These are phyloP conservation scores for Fragilaria radians DNA, from an alignment of 108 stramenopile genomes.

Conservation along the genomic window DNA sequence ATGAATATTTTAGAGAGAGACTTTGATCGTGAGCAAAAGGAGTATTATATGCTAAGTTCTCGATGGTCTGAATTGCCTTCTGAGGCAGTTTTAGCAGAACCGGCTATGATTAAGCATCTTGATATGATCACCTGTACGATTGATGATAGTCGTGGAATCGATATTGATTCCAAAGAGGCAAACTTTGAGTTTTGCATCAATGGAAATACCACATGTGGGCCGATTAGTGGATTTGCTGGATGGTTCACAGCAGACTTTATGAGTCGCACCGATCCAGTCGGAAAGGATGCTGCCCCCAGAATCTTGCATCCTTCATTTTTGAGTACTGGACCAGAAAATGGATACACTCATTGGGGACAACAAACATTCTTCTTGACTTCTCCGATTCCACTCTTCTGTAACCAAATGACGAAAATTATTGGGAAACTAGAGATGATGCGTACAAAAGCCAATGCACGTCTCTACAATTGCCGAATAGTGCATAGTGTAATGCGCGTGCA, in stretches of 20 bases:
- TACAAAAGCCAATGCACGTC: conserved; percentile 79
- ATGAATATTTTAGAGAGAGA: conserved; percentile 78
- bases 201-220: conserved; percentile 37
- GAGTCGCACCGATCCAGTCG: conserved; percentile 63
- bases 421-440: conserved; percentile 80
- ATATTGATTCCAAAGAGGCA: conserved; percentile 30
- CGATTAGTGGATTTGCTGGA: conserved; percentile 91
- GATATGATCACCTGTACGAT: conserved; percentile 94
- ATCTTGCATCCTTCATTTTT: conserved; percentile 74
- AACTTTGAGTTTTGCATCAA: conserved; percentile 71
- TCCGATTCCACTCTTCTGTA: conserved; percentile 57
- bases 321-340: conserved; percentile 90
- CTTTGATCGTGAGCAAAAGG: conserved; percentile 92
- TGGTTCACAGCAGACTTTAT: conserved; percentile 97
- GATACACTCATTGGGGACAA: conserved; percentile 99
- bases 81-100: conserved; percentile 77
- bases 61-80: conserved; percentile 89
- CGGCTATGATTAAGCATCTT: conserved; percentile 62
- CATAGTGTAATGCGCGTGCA: conserved; percentile 46
- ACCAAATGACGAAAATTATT: conserved; percentile 62
- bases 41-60: conserved; percentile 87
- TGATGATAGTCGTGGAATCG: conserved; percentile 84
- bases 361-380: conserved; percentile 87
- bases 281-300: conserved; percentile 55
- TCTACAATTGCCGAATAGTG: conserved; percentile 81